A percentile compares a stretch with the other conserved stretches of the same genome.
Evolutionary conservation across 345 rosid species (phyloP).

Genomic region (Eucalyptus grandis): DNA sequence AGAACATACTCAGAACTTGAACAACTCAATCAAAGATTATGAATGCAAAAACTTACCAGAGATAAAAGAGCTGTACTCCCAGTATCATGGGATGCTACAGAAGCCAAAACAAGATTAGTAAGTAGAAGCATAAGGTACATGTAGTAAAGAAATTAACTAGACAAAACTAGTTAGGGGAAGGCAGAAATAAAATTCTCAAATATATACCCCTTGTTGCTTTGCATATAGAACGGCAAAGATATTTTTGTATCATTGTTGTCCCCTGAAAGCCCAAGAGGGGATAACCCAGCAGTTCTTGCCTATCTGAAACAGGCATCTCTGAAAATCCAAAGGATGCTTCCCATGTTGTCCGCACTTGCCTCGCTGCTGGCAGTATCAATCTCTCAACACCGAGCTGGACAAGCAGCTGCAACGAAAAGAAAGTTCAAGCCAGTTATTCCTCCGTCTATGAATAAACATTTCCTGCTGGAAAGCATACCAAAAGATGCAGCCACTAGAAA

Average conservation of each 20-base stretch:
- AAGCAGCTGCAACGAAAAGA: conserved; percentile 4
- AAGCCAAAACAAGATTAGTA: not conserved
- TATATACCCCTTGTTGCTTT: not conserved
- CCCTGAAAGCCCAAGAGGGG: conserved; percentile 13
- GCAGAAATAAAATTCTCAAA: not conserved
- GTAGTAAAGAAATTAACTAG: not conserved
- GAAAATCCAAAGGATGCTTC: conserved; percentile 16
- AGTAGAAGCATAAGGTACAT: not conserved
- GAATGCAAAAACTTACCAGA: not conserved
- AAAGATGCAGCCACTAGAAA: not conserved
- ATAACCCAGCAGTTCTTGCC: conserved; percentile 4
- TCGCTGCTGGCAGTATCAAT: conserved; percentile 14
- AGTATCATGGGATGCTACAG: not conserved
- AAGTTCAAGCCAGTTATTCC: not conserved
- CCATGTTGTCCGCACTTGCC: conserved; percentile 9
- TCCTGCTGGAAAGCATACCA: not conserved
- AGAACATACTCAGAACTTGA: not conserved
- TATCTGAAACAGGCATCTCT: conserved; percentile 4
- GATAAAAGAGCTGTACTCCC: not conserved
- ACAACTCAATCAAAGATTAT: not conserved
- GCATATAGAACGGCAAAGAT: not conserved
- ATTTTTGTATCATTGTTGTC: conserved; percentile 11
- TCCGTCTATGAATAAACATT: not conserved
- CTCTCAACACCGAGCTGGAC: conserved; percentile 9
- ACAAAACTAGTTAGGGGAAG: not conserved